Conservation (phyloP, 2,329 filamentous ascomycete genomes). For the Cladobotryum protrusum region DNA sequence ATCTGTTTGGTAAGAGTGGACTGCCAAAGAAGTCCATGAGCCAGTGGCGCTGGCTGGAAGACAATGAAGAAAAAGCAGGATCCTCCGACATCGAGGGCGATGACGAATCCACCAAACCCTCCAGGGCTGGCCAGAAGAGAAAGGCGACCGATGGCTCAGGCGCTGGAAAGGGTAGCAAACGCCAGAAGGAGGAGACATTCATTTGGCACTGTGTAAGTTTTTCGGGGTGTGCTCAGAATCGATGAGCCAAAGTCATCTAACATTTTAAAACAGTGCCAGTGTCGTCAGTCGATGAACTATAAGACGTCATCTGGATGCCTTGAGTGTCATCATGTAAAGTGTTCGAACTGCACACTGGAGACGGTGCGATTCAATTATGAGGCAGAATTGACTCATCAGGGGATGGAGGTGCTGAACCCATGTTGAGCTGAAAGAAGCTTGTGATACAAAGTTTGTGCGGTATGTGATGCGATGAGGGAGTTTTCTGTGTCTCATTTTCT, state of each 20-base stretch:
- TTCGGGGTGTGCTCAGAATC: too few relatives aligned
- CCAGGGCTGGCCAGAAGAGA: constrained; percentile 8
- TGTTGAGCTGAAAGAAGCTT: too few relatives aligned
- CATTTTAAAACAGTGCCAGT: constrained; percentile 16
- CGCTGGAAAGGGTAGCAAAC: constrained; percentile 9
- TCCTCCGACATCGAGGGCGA: neutral
- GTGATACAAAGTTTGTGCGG: too few relatives aligned
- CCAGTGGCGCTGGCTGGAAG: constrained; percentile 47
- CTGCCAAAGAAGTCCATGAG: constrained; percentile 37
- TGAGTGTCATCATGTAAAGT: constrained; percentile 9
- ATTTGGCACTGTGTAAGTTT: constrained; percentile 28
- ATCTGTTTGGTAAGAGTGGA: constrained; percentile 51
- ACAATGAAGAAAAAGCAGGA: constrained; percentile 3
- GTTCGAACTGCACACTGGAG: constrained; percentile 6
- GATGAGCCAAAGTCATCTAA: neutral
- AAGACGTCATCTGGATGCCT: constrained; percentile 11
- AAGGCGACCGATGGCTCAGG: constrained; percentile 4
- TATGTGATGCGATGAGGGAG: too few relatives aligned
- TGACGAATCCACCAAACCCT: neutral
- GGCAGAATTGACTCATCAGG: neutral
- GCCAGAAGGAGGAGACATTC: constrained; percentile 12
- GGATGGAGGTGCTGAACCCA: neutral
- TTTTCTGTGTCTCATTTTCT: too few relatives aligned
- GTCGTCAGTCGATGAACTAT: constrained; percentile 10
- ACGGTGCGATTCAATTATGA: neutral